Percentiles rank a stretch among this genome's conserved stretches.
phyloP scores from a whole-genome alignment of 257 asterid genomes.

The Solanum virginianum region DNA sequence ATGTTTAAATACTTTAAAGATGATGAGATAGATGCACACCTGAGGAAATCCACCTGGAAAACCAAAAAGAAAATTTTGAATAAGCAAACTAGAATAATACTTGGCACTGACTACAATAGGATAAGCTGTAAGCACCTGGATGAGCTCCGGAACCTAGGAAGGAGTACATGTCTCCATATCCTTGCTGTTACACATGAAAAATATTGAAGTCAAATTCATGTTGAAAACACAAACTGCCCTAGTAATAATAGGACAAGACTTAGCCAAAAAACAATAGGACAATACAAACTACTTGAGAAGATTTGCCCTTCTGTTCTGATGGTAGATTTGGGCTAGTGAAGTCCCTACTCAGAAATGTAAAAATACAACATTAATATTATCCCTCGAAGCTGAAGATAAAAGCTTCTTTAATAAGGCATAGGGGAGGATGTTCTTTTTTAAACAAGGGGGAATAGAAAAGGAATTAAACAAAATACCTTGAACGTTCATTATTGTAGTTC shows the following conservation, averaged over 20 bases:
- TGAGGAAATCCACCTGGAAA: conserved; percentile 80
- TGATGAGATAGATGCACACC: conserved; percentile 33
- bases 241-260: conserved; percentile 11
- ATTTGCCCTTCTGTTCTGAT: conserved; percentile 91
- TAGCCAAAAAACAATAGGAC: conserved; percentile 1
- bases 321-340: conserved; percentile 92
- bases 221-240: neutral
- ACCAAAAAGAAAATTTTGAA: neutral
- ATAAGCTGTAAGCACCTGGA: conserved; percentile 29
- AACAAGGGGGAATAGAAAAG: neutral
- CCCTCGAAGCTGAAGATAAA: conserved; percentile 2
- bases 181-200: conserved; percentile 36
- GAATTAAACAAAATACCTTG: conserved; percentile 44
- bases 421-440: neutral
- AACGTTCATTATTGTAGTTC: conserved; percentile 86
- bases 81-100: neutral
- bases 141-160: conserved; percentile 19
- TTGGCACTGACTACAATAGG: neutral
- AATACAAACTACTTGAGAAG: conserved; percentile 61
- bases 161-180: conserved; percentile 63
- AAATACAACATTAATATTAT: conserved; percentile 8
- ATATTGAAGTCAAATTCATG: neutral
- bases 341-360: conserved; percentile 45
- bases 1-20: neutral
- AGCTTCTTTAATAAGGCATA: neutral